Evolutionary conservation across 2,329 filamentous ascomycete species (phyloP).

Genomic region (Ophiostoma sp.): DNA sequence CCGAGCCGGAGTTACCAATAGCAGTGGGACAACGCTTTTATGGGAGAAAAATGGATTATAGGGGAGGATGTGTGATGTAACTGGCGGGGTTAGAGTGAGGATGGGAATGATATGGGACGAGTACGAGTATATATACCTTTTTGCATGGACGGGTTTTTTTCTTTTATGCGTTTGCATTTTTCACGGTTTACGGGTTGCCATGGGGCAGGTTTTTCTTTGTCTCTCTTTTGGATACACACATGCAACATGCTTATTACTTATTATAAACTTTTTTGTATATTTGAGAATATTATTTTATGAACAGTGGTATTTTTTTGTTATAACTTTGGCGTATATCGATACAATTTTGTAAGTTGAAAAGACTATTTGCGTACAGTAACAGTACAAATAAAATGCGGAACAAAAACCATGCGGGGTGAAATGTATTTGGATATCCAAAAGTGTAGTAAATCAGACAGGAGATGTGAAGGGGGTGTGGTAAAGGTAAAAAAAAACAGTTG

Average conservation of each 20-base stretch:
- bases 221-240: not conserved
- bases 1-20: slow-evolving; percentile 23
- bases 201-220: not conserved
- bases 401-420: not conserved
- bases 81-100: not conserved
- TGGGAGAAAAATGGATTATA: not conserved
- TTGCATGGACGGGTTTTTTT: not conserved
- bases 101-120: not conserved
- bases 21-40: not conserved
- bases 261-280: not conserved
- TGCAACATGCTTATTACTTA: not conserved
- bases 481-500: not conserved
- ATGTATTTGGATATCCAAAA: slow-evolving; percentile 3
- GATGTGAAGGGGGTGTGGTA: not conserved
- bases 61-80: not conserved
- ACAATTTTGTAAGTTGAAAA: not conserved
- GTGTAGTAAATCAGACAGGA: not conserved
- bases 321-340: slow-evolving; percentile 2
- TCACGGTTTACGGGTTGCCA: not conserved
- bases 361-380: not conserved
- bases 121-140: slow-evolving; percentile 18
- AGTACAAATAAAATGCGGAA: not conserved
- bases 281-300: not conserved
- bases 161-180: not conserved
- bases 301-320: not conserved